Conservation (phyloP, 805 yeast species). For the Starmerella vaccinii region DNA sequence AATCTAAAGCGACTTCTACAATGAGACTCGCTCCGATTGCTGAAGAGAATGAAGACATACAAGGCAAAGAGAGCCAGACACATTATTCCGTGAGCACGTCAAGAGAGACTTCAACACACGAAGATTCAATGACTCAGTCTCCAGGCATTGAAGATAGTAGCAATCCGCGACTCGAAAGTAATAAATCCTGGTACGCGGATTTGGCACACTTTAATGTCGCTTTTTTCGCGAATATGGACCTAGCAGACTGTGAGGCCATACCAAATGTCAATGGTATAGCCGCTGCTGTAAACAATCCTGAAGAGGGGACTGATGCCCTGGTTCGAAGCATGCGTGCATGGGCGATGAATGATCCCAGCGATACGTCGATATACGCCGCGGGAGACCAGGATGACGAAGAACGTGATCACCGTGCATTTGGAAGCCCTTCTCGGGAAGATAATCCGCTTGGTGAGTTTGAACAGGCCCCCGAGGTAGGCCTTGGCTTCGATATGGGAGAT, state of each 20-base stretch:
- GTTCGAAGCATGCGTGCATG: conserved; percentile 20
- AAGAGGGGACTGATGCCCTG: conserved; percentile 18
- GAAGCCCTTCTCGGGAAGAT: neutral
- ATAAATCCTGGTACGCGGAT: neutral
- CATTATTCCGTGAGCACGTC: too few relatives aligned
- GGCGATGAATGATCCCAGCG: conserved; percentile 19
- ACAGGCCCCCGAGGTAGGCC: neutral
- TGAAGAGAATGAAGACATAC: conserved; percentile 17
- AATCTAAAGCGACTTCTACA: neutral
- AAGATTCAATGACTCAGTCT: too few relatives aligned
- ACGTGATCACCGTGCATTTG: neutral
- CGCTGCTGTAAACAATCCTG: conserved; percentile 20
- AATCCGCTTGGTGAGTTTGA: neutral
- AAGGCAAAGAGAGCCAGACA: neutral
- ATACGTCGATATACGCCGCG: conserved; percentile 3
- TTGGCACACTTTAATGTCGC: conserved; percentile 16
- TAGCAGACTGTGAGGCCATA: conserved; percentile 18
- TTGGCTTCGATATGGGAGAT: conserved; percentile 4
- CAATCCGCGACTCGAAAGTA: neutral
- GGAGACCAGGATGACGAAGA: neutral
- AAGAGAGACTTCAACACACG: too few relatives aligned
- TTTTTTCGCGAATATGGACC: conserved; percentile 25
- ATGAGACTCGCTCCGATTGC: conserved; percentile 3
- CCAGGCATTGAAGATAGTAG: too few relatives aligned
- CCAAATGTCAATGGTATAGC: conserved; percentile 13